A percentile compares a stretch with the other conserved stretches of the same genome.
Evolutionary conservation across 192 early-diverging fungal species (phyloP).

Genomic region (Backusella morwellensis): DNA sequence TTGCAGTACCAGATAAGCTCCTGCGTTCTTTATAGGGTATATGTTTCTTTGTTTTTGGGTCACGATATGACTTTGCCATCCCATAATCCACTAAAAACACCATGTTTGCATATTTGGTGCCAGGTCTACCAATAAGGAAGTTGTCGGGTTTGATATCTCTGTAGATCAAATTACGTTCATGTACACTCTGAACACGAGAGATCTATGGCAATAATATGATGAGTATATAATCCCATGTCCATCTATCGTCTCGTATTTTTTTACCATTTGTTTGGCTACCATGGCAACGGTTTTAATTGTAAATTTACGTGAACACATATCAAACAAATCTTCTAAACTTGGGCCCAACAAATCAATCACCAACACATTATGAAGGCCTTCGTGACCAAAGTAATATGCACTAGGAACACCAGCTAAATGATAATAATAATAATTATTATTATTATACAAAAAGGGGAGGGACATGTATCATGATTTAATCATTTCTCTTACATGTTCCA

Average conservation of each 20-base stretch:
- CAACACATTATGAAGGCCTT: conserved; percentile 43
- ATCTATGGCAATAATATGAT: conserved; percentile 32
- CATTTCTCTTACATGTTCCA: conserved; percentile 46
- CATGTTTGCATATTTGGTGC: conserved; percentile 52
- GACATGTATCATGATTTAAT: not conserved
- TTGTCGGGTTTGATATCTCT: conserved; percentile 99
- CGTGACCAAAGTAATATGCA: conserved; percentile 83
- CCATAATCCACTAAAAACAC: conserved; percentile 75
- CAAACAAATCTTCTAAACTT: conserved; percentile 42
- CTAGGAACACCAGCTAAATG: conserved; percentile 78
- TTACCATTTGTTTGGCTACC: conserved; percentile 51
- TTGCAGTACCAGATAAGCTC: conserved; percentile 68
- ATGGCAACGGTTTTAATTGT: conserved; percentile 41
- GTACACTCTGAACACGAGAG: conserved; percentile 83
- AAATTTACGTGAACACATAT: conserved; percentile 41
- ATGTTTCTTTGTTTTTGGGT: conserved; percentile 71
- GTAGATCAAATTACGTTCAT: conserved; percentile 93
- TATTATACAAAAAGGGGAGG: not conserved
- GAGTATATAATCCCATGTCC: not conserved
- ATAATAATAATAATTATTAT: not conserved
- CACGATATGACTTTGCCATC: conserved; percentile 75
- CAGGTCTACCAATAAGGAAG: conserved; percentile 86
- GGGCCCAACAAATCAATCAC: conserved; percentile 55
- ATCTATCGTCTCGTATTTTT: not conserved
- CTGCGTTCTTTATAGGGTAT: conserved; percentile 66